Evolutionary conservation across 768 basidiomycete genomes (phyloP).

Genomic region (Myochromella boudieri): DNA sequence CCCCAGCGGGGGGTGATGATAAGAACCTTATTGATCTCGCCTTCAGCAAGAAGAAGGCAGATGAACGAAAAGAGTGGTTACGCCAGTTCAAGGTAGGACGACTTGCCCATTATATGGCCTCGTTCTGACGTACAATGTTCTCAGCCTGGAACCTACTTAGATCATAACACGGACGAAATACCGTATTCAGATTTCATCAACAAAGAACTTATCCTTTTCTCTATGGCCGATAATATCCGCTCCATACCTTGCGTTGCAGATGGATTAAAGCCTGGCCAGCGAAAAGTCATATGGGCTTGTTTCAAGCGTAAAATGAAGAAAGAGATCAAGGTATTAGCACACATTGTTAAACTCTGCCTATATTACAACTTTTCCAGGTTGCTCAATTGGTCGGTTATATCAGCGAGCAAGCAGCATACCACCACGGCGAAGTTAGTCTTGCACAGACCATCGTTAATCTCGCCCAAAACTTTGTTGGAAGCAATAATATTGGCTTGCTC

Average conservation of each 20-base stretch:
- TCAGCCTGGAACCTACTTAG: conserved; percentile 90
- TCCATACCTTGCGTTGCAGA: conserved; percentile 95
- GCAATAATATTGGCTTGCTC: conserved; percentile 91
- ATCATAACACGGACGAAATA: conserved; percentile 86
- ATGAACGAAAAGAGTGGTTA: conserved; percentile 98
- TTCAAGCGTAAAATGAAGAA: conserved; percentile 93
- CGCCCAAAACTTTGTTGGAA: conserved; percentile 93
- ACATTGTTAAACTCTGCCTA: neutral
- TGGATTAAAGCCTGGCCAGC: conserved; percentile 95
- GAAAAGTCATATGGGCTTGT: conserved; percentile 95
- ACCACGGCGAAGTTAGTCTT: conserved; percentile 92
- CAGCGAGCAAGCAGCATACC: conserved; percentile 91
- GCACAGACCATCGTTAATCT: conserved; percentile 88
- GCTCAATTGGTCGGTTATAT: conserved; percentile 96
- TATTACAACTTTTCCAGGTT: conserved; percentile 46
- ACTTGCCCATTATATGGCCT: neutral
- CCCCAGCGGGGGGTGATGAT: conserved; percentile 77
- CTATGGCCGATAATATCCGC: conserved; percentile 98
- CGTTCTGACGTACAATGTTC: conserved; percentile 4
- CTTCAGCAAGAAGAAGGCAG: conserved; percentile 99
- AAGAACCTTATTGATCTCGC: conserved; percentile 92
- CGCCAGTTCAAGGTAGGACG: conserved; percentile 78
- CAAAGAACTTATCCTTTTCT: conserved; percentile 95
- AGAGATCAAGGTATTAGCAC: conserved; percentile 73
- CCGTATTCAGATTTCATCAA: conserved; percentile 95